Evolutionary conservation across 2,329 filamentous ascomycete species (phyloP).

Genomic region (Fusarium cicatricum): DNA sequence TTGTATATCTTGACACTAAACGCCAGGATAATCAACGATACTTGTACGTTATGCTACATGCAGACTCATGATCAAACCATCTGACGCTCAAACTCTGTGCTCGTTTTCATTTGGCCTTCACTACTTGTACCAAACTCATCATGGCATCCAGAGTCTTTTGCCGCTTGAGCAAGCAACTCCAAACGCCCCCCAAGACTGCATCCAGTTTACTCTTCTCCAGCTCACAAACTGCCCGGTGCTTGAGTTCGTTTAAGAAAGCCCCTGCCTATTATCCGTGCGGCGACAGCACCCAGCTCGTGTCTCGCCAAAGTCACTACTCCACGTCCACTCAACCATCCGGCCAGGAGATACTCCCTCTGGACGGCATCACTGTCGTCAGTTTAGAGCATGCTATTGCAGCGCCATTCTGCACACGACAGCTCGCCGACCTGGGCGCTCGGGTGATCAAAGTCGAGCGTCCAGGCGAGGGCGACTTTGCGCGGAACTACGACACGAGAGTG

Average conservation of each 20-base stretch:
- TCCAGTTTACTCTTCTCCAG: neutral
- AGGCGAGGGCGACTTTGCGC: constrained; percentile 60
- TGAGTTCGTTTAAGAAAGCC: neutral
- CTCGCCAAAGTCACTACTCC: neutral
- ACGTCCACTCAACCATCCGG: neutral
- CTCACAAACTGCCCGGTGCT: neutral
- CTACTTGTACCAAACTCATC: neutral
- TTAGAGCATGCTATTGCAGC: constrained; percentile 64
- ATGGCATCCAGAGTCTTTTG: neutral
- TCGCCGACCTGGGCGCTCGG: constrained; percentile 61
- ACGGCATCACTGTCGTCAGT: constrained; percentile 59
- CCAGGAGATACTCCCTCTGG: constrained; percentile 11
- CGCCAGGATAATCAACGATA: neutral
- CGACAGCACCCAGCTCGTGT: neutral
- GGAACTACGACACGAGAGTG: constrained; percentile 59
- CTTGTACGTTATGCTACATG: neutral
- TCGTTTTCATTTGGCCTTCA: neutral
- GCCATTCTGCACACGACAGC: constrained; percentile 62
- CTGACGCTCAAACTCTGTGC: neutral
- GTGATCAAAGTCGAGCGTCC: constrained; percentile 65
- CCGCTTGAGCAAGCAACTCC: neutral
- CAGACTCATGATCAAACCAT: no score
- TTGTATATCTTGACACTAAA: neutral
- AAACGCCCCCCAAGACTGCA: neutral
- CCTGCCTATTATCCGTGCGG: neutral